Evolutionary conservation across 1,284 basidiomycete genomes (phyloP).

Genomic region (Cryptococcus neoformans): DNA sequence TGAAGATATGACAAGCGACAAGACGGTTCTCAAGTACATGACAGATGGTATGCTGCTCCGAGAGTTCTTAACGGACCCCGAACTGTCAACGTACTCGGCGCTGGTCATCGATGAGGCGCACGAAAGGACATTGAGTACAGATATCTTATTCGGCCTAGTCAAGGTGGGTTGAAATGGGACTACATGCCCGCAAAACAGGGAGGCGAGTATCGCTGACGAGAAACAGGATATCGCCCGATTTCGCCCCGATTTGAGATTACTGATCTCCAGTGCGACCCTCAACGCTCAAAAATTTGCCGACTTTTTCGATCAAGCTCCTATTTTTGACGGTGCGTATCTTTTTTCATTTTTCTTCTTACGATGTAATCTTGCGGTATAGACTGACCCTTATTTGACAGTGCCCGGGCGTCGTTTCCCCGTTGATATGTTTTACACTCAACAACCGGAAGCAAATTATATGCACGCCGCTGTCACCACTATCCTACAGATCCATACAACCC

Average conservation of each 20-base stretch:
- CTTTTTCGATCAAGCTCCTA: constrained; percentile 91
- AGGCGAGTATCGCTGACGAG: background rate
- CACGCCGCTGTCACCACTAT: constrained; percentile 98
- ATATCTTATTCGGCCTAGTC: constrained; percentile 92
- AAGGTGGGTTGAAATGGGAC: constrained; percentile 65
- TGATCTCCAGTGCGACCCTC: constrained; percentile 96
- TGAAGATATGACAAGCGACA: constrained; percentile 98
- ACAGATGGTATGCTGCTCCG: constrained; percentile 97
- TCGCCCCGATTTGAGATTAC: constrained; percentile 80
- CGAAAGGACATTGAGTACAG: constrained; percentile 91
- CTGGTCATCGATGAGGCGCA: constrained; percentile 97
- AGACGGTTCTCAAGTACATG: constrained; percentile 97
- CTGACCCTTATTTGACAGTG: constrained; percentile 50
- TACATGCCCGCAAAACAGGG: too few relatives aligned
- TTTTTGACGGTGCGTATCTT: constrained; percentile 60
- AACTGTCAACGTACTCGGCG: constrained; percentile 85
- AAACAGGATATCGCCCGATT: constrained; percentile 91
- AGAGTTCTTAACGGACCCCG: constrained; percentile 93
- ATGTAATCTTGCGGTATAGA: too few relatives aligned
- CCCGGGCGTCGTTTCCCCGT: constrained; percentile 97
- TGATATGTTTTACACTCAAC: constrained; percentile 97
- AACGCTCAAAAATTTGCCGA: constrained; percentile 95
- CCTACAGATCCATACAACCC: constrained; percentile 98
- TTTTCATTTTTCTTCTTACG: too few relatives aligned
- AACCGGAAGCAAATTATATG: constrained; percentile 96